Evolutionary conservation across 192 early-diverging fungal genomes (phyloP).

Genomic region (Coemansia nantahalensis): DNA sequence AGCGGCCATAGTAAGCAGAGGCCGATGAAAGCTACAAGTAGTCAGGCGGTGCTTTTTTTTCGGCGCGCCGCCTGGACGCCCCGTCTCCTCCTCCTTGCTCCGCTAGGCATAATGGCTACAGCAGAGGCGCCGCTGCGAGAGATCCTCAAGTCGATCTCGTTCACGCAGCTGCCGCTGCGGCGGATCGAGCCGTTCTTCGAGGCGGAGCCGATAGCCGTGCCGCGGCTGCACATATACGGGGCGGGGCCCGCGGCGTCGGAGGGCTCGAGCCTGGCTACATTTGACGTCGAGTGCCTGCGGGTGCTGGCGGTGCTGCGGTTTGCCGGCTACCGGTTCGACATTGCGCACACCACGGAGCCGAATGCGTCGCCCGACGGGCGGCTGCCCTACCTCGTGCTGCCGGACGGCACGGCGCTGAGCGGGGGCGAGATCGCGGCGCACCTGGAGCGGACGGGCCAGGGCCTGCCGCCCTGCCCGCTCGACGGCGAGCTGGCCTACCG

Average conservation of each 20-base stretch:
- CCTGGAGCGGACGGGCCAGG: slow-evolving; percentile 7
- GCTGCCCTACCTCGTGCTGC: slow-evolving; percentile 39
- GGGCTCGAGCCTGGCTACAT: slow-evolving; percentile 11
- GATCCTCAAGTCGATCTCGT: slow-evolving; percentile 42
- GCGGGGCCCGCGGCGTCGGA: not conserved
- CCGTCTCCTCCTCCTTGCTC: too few species aligned
- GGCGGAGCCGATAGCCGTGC: slow-evolving; percentile 6
- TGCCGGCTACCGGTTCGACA: slow-evolving; percentile 31
- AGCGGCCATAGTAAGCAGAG: too few species aligned
- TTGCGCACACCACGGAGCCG: slow-evolving; percentile 22
- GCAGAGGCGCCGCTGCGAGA: slow-evolving; percentile 48
- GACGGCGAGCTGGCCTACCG: slow-evolving; percentile 19
- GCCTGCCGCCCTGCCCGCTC: slow-evolving; percentile 2
- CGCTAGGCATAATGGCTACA: slow-evolving; percentile 34
- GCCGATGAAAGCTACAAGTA: too few species aligned
- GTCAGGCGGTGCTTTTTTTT: too few species aligned
- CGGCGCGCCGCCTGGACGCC: too few species aligned
- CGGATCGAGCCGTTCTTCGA: slow-evolving; percentile 29
- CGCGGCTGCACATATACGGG: slow-evolving; percentile 31
- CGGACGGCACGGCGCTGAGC: slow-evolving; percentile 18
- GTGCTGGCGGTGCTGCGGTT: slow-evolving; percentile 29
- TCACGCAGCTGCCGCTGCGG: slow-evolving; percentile 37
- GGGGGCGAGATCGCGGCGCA: slow-evolving; percentile 8
- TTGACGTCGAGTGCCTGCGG: slow-evolving; percentile 28
- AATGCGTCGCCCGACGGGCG: slow-evolving; percentile 30